phyloP scores from a whole-genome alignment of 2,329 filamentous ascomycete genomes.

The Ramichloridium luteum region DNA sequence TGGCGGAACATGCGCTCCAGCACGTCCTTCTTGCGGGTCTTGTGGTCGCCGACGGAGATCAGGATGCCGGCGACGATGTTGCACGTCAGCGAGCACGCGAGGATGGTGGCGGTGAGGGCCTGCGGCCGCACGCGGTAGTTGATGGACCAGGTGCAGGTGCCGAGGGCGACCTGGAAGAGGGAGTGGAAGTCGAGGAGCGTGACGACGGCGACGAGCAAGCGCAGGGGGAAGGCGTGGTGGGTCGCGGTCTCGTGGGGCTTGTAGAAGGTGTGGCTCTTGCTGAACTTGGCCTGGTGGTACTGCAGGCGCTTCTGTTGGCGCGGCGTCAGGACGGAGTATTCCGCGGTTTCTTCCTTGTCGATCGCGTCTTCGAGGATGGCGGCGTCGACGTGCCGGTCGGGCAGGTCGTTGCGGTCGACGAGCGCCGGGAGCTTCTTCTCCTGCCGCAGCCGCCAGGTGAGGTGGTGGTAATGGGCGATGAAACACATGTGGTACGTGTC shows the following conservation, averaged over 20 bases:
- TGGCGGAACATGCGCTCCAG: constrained; percentile 65
- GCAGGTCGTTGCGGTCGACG: constrained; percentile 58
- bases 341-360: constrained; percentile 34
- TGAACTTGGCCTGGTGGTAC: constrained; percentile 68
- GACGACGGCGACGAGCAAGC: constrained; percentile 64
- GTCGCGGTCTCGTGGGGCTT: constrained; percentile 78
- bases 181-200: constrained; percentile 69
- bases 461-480: constrained; percentile 58
- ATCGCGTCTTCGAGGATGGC: constrained; percentile 27
- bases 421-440: constrained; percentile 49
- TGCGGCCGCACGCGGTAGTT: constrained; percentile 55
- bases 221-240: constrained; percentile 65
- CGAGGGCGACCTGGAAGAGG: constrained; percentile 66
- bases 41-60: constrained; percentile 63
- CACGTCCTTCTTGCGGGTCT: constrained; percentile 75
- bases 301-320: constrained; percentile 57
- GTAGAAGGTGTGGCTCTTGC: constrained; percentile 78
- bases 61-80: constrained; percentile 67
- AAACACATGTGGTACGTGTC: constrained; percentile 84
- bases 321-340: constrained; percentile 50
- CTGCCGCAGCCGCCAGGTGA: constrained; percentile 52
- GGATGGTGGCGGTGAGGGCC: constrained; percentile 68
- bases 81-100: constrained; percentile 63
- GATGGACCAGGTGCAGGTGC: constrained; percentile 67
- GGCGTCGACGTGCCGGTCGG: constrained; percentile 25